These are phyloP conservation scores for Debaryomyces tyrocola DNA, from an alignment of 805 yeast genomes.

Conservation along the genomic window DNA sequence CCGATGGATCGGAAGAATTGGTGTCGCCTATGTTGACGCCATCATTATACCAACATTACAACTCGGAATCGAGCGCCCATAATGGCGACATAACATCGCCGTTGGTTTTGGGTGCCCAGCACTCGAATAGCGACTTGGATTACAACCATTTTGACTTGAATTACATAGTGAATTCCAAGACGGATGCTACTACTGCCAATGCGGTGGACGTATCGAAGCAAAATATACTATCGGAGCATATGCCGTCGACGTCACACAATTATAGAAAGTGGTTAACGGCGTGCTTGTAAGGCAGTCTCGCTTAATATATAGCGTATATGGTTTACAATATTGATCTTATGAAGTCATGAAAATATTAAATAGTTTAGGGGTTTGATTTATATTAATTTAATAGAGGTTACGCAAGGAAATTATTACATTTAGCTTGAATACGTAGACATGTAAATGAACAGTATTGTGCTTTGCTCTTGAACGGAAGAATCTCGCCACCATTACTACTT, in stretches of 20 bases:
- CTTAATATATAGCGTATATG: too few relatives aligned
- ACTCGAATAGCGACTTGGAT: constrained; percentile 17
- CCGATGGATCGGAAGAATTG: constrained; percentile 16
- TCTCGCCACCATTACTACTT: too few relatives aligned
- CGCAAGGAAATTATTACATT: too few relatives aligned
- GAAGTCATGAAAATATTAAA: constrained; percentile 1
- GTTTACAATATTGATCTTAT: background rate
- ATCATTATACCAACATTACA: constrained; percentile 26
- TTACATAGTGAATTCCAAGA: constrained; percentile 25
- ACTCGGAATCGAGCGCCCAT: background rate
- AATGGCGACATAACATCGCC: constrained; percentile 1
- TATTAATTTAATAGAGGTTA: background rate
- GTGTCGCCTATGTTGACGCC: constrained; percentile 42
- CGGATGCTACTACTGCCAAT: constrained; percentile 10
- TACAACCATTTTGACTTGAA: constrained; percentile 30
- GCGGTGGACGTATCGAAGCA: constrained; percentile 2
- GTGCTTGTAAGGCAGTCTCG: constrained; percentile 16
- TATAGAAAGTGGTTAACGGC: constrained; percentile 42
- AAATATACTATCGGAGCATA: constrained; percentile 6
- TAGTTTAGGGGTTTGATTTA: background rate
- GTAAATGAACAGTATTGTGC: too few relatives aligned
- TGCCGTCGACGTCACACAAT: constrained; percentile 35
- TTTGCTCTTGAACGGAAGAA: too few relatives aligned
- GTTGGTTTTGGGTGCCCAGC: constrained; percentile 1
- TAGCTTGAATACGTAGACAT: too few relatives aligned